Conservation (phyloP, 1,139 yeast species). For the Kodamaea fungicola region DNA sequence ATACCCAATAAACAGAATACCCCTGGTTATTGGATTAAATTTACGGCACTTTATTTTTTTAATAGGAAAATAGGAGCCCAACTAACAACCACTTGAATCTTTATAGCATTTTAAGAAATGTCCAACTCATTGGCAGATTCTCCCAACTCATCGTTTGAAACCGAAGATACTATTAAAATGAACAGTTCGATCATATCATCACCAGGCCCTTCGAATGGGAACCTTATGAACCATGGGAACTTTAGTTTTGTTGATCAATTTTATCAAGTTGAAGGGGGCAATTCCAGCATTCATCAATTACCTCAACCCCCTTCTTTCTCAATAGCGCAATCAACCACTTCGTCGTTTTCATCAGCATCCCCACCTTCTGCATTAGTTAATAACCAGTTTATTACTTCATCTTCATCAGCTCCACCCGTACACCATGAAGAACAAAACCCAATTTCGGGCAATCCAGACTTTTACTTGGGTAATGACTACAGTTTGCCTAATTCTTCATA, state of each 20-base stretch:
- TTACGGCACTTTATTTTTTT: neutral
- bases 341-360: conserved; percentile 8
- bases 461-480: conserved; percentile 12
- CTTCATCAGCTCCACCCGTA: conserved; percentile 1
- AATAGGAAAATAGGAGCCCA: neutral
- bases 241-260: conserved; percentile 3
- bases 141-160: conserved; percentile 20
- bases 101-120: conserved; percentile 8
- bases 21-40: neutral
- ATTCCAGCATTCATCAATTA: conserved; percentile 7
- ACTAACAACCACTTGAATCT: neutral
- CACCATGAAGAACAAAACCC: conserved; percentile 4
- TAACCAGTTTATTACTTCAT: conserved; percentile 1
- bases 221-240: conserved; percentile 3
- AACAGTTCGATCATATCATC: conserved; percentile 19
- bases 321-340: conserved; percentile 8
- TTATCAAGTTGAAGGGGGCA: conserved; percentile 8
- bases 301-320: conserved; percentile 25
- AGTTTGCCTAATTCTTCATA: conserved; percentile 15
- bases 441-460: conserved; percentile 7
- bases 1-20: too few species aligned
- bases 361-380: conserved; percentile 8
- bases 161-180: conserved; percentile 24
- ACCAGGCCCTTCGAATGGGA: conserved; percentile 10
- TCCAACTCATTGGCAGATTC: conserved; percentile 16